A percentile compares a stretch with the other conserved stretches of the same genome.
These are phyloP conservation scores for Aristolochia californica DNA, from an alignment of 164 flowering plant genomes.

Conservation along the genomic window DNA sequence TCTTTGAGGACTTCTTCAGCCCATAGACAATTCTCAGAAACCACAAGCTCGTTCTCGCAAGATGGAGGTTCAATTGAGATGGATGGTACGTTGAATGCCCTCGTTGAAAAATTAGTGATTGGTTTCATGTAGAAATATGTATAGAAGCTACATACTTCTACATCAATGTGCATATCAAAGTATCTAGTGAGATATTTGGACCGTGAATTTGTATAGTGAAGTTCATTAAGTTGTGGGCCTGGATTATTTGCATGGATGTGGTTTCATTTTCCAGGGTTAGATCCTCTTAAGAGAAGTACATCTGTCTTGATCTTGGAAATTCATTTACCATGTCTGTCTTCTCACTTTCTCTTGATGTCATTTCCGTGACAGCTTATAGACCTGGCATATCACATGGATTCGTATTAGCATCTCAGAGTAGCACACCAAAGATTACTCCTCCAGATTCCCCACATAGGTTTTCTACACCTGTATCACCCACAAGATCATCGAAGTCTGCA, in stretches of 20 bases:
- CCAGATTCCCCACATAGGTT: constrained; percentile 72
- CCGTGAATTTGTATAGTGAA: too few species aligned
- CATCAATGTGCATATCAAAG: too few species aligned
- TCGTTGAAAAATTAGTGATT: too few species aligned
- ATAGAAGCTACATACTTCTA: too few species aligned
- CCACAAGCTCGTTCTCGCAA: constrained; percentile 36
- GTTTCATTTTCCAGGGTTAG: too few species aligned
- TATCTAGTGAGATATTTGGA: too few species aligned
- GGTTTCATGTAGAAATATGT: too few species aligned
- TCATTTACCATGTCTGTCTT: too few species aligned
- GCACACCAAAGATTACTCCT: constrained; percentile 77
- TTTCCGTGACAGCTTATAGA: constrained; percentile 29
- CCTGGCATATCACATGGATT: constrained; percentile 44
- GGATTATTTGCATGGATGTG: too few species aligned
- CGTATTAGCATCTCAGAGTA: constrained; percentile 57
- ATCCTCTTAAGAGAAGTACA: too few species aligned
- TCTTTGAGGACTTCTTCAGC: constrained; percentile 36
- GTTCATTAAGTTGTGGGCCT: too few species aligned
- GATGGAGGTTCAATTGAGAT: constrained; percentile 29
- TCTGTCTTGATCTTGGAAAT: too few species aligned
- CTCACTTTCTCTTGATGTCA: neutral
- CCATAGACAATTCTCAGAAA: constrained; percentile 33
- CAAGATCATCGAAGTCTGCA: constrained; percentile 45
- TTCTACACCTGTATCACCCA: constrained; percentile 63
- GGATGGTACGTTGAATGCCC: constrained; percentile 30